Base-by-base conservation (phyloP, 768 basidiomycete species). In the Naganishia antarctica region DNA sequence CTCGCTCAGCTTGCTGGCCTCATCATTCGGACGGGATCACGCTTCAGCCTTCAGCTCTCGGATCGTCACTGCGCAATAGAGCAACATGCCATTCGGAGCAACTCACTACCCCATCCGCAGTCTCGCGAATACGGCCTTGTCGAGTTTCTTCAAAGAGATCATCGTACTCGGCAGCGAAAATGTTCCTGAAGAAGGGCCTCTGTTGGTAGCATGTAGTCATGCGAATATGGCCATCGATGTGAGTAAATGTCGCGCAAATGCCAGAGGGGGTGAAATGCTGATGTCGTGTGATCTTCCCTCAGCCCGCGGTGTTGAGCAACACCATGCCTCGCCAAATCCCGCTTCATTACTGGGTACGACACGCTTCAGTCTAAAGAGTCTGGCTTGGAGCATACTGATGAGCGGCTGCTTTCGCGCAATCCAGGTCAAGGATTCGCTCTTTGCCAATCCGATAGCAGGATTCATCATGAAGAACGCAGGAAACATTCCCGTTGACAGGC, bases 401-500 rank as follows among this genome's bases (percentile, higher is more conserved):
- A n/a, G n/a, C n/a, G n/a, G n/a, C n/a, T n/a, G n/a, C n/a, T n/a
- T n/a, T n/a, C n/a, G n/a, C n/a, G n/a, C n/a, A n/a, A n/a, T n/a
- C 4, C 89, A 94, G 94, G 90, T 89, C 74, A 98, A 98, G 83
- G 88, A 91, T 84, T 78, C 84, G 49, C 80, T 99, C 47, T 98
- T 94, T 76, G 83, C 80, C 18, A 87, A 96, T 74, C 90, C 90
- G 2, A 76, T 85, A 11, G 80, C 87, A 63, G 82, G 83, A 28
- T 86, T 84, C 68, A 83, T 98, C 64, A 81, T 98, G 9, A 83
- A 84, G 60, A 88, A 88, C 66, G 88, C 94, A 1, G 93, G 96
- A n/a, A 96, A 96, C 77, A 93, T 99, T 68, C 92, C 94, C 25
- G 94, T 98, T 37, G 93, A 96, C 77, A 85, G 96, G 66, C 92